Percentiles rank a stretch among this genome's conserved stretches.
These are phyloP conservation scores for Fraxinus nigra DNA, from an alignment of 305 asterid genomes.

Conservation along the genomic window DNA sequence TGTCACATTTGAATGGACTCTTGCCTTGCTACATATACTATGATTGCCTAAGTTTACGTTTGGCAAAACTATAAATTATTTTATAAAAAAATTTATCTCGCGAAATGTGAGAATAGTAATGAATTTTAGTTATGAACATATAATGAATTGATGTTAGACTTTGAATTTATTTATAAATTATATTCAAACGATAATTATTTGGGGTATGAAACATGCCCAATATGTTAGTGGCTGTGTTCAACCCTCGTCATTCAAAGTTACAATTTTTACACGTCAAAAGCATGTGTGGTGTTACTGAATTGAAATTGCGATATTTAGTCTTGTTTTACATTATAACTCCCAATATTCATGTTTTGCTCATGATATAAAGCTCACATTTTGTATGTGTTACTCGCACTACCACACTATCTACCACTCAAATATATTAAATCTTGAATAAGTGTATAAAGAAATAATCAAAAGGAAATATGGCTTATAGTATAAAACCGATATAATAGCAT, in stretches of 20 bases:
- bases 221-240: constrained; percentile 35
- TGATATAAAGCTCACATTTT: not conserved
- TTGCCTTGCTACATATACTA: constrained; percentile 9
- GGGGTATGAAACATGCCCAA: not conserved
- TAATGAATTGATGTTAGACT: no score
- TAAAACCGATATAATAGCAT: no score
- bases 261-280: not conserved
- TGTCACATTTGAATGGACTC: not conserved
- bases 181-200: not conserved
- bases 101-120: no score
- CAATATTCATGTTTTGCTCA: not conserved
- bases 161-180: no score
- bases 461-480: no score
- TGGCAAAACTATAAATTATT: no score
- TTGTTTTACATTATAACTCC: not conserved
- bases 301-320: not conserved
- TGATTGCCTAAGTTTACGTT: not conserved
- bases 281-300: not conserved
- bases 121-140: not conserved
- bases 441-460: no score
- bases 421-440: no score
- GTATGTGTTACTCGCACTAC: not conserved
- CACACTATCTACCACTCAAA: no score
- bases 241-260: constrained; percentile 29
- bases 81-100: no score